Percentiles rank a stretch among this genome's conserved stretches.
phyloP scores from a whole-genome alignment of 768 basidiomycete species.

The Suillus placidus region DNA sequence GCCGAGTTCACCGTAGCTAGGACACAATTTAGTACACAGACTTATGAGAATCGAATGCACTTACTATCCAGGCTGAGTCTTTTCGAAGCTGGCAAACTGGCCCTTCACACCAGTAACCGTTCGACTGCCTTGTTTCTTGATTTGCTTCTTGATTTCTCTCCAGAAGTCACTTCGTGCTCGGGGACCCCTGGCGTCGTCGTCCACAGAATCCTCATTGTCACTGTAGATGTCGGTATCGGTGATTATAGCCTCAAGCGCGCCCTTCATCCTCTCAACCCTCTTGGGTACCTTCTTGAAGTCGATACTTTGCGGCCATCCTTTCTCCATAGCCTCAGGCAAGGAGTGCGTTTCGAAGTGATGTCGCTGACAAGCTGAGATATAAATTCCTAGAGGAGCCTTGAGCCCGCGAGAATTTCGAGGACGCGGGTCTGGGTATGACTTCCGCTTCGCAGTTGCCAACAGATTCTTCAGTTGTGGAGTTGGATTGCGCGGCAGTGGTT shows the following conservation, averaged over 20 bases:
- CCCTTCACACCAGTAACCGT: slow-evolving; percentile 68
- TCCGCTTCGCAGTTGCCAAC: slow-evolving; percentile 50
- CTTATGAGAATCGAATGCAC: slow-evolving; percentile 33
- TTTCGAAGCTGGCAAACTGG: slow-evolving; percentile 80
- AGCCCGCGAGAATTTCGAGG: slow-evolving; percentile 71
- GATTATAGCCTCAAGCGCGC: slow-evolving; percentile 52
- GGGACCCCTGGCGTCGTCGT: slow-evolving; percentile 21
- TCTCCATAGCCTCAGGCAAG: slow-evolving; percentile 67
- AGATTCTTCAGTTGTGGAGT: slow-evolving; percentile 61
- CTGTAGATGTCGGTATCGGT: slow-evolving; percentile 40
- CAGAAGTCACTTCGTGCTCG: slow-evolving; percentile 63
- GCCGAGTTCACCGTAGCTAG: slow-evolving; percentile 85
- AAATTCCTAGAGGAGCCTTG: slow-evolving; percentile 50
- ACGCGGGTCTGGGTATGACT: slow-evolving; percentile 64
- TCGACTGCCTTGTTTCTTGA: slow-evolving; percentile 66
- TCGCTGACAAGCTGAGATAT: slow-evolving; percentile 71
- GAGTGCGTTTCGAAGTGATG: slow-evolving; percentile 77
- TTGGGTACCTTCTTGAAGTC: slow-evolving; percentile 58
- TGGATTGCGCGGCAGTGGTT: slow-evolving; percentile 60
- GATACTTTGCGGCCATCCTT: slow-evolving; percentile 79
- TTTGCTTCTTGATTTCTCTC: slow-evolving; percentile 62
- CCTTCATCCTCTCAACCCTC: slow-evolving; percentile 56
- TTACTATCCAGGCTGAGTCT: slow-evolving; percentile 89
- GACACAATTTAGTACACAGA: slow-evolving; percentile 3
- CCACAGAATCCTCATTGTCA: slow-evolving; percentile 22